Evolutionary conservation across 1,284 basidiomycete species (phyloP).

Genomic region (Ceratobasidium sp.): DNA sequence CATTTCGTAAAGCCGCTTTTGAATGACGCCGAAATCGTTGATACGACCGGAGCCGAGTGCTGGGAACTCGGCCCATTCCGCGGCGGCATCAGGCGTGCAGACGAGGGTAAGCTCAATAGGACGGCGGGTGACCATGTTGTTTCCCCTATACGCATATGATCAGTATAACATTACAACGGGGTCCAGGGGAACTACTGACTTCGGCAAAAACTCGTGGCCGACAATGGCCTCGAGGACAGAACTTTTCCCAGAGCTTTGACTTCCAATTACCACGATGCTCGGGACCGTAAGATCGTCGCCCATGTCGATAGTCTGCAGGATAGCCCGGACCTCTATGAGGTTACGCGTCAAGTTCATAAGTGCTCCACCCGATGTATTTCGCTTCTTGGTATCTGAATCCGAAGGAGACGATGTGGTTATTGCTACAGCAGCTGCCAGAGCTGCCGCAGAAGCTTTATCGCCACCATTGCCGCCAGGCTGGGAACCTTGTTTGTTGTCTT

Average conservation of each 20-base stretch:
- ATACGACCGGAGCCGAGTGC: conserved; percentile 86
- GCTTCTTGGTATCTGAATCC: conserved; percentile 54
- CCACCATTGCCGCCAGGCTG: conserved; percentile 48
- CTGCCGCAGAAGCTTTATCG: conserved; percentile 52
- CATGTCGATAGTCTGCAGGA: conserved; percentile 94
- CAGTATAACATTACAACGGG: background rate
- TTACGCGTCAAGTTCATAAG: conserved; percentile 94
- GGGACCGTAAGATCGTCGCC: conserved; percentile 92
- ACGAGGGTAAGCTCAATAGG: conserved; percentile 98
- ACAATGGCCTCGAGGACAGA: conserved; percentile 97
- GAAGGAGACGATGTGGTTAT: conserved; percentile 75
- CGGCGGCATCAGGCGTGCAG: conserved; percentile 78
- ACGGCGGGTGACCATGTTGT: conserved; percentile 99
- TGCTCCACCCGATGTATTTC: conserved; percentile 59
- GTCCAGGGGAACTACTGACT: conserved; percentile 62
- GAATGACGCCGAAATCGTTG: conserved; percentile 87
- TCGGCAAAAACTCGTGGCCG: conserved; percentile 96
- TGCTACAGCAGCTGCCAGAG: conserved; percentile 73
- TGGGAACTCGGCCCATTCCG: conserved; percentile 95
- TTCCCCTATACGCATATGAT: conserved; percentile 66
- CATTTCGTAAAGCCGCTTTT: conserved; percentile 91
- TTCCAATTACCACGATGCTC: conserved; percentile 97
- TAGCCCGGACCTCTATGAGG: conserved; percentile 93
- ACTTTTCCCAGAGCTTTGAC: conserved; percentile 97
- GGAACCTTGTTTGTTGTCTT: conserved; percentile 42